Evolutionary conservation across 345 rosid genomes (phyloP), one percentile per base, ranked within the genome.

Genomic region (Cardiospermum halicacabum): DNA sequence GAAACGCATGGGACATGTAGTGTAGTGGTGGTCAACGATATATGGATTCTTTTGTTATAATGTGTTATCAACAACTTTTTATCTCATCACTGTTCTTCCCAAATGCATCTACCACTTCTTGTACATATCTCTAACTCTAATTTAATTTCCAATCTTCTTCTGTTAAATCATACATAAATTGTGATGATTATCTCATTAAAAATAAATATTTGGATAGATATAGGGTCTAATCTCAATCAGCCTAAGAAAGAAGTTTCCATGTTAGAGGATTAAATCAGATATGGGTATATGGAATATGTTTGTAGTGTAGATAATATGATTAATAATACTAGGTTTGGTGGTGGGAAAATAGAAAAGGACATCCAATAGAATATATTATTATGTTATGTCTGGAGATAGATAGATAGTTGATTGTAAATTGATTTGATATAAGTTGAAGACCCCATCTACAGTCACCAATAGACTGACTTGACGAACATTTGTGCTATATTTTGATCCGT

Each of bases 11-110:
- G 49, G 49, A 49, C 45, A 62, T 49, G 43, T 31, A n/a, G 19
- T 31, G 7, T 62, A 49, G 56, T 62, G 66, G 66, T 48, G 30
- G 56, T 62, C 45, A 34, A 49, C 56, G 31, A 48, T 19, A 31
- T 42, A 31, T 30, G 22, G 13, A 36, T 48, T 62, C 66, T 21
- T 32, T 18, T 62, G 19, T 49, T 62, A 40, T 21, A 7, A 19
- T 49, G 56, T 49, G 34, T 21, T 11, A 7, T 62, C 66, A 12
- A n/a, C n/a, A 43, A 49, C 53, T 49, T 62, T 50, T 49, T 62
- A 62, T 62, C 56, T 32, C 10, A 28, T 62, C 30, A 31, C 56
- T 62, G 43, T 49, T 34, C 21, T 31, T n/a, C 9, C 51, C 43
- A 45, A 48, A 21, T 30, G 37, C 6, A 45, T n/a, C n/a, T n/a